These are phyloP conservation scores for Globisporangium alternatum DNA, from an alignment of 352 stramenopile species.

Conservation along the genomic window DNA sequence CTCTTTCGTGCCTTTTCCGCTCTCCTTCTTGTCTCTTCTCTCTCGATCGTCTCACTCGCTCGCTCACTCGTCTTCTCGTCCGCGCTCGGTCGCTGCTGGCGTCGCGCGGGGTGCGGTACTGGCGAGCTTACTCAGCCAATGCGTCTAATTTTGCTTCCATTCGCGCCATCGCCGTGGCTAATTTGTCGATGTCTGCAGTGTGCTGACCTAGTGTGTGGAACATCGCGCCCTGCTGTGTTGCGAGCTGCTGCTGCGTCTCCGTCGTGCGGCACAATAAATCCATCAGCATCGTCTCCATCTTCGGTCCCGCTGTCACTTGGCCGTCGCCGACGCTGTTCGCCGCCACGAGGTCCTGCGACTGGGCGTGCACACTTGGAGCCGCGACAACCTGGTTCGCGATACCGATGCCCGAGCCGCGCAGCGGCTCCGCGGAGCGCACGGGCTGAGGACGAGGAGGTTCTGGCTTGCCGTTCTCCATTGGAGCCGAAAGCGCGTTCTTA, in stretches of 20 bases:
- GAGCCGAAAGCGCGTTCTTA: conserved; percentile 80
- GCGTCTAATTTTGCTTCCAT: conserved; percentile 90
- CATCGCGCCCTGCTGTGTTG: conserved; percentile 88
- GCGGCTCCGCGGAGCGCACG: conserved; percentile 27
- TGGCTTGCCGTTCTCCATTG: conserved; percentile 48
- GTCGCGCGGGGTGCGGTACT: not conserved
- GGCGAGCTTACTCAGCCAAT: conserved; percentile 57
- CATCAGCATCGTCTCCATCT: conserved; percentile 91
- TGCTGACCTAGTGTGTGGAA: conserved; percentile 90
- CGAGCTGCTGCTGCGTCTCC: conserved; percentile 88
- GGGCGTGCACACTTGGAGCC: conserved; percentile 31
- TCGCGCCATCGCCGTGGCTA: conserved; percentile 80
- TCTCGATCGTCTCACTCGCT: not conserved
- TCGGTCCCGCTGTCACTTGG: conserved; percentile 77
- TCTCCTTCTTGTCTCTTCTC: conserved; percentile 7
- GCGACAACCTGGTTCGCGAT: conserved; percentile 81
- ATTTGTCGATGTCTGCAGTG: conserved; percentile 86
- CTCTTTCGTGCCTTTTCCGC: not conserved
- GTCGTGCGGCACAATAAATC: conserved; percentile 85
- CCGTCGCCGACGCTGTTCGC: conserved; percentile 72
- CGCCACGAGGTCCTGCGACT: conserved; percentile 80
- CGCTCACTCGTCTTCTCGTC: not conserved
- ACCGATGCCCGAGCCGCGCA: conserved; percentile 65
- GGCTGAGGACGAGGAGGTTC: conserved; percentile 35
- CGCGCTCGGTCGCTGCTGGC: not conserved